A percentile compares a stretch with the other conserved stretches of the same genome.
These are phyloP conservation scores for Tuber borchii DNA, from an alignment of 495 filamentous ascomycete genomes.

Conservation along the genomic window DNA sequence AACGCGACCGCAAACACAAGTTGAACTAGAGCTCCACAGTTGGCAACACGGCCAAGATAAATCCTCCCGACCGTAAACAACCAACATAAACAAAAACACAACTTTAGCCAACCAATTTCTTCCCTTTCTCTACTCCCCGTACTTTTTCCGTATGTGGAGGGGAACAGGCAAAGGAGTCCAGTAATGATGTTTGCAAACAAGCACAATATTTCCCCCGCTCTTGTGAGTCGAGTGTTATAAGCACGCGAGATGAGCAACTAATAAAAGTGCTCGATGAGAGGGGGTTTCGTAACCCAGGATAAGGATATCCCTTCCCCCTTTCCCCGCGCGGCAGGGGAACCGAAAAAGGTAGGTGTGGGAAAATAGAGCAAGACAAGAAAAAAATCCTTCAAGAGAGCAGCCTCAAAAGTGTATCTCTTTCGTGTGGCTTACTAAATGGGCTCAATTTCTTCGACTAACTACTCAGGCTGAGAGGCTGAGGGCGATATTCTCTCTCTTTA, in stretches of 20 bases:
- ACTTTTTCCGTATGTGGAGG: background rate
- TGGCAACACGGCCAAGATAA: background rate
- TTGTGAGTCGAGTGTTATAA: slow-evolving; percentile 4
- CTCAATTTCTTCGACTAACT: background rate
- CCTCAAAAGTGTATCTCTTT: background rate
- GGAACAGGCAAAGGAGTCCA: background rate
- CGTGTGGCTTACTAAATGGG: slow-evolving; percentile 4
- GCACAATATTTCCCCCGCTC: background rate
- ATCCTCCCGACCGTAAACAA: background rate
- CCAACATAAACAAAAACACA: background rate
- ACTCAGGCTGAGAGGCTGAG: slow-evolving; percentile 1
- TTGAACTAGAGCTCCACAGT: background rate
- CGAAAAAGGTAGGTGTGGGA: slow-evolving; percentile 4
- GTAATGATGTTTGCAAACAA: background rate
- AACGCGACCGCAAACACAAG: slow-evolving; percentile 26
- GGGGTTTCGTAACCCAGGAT: slow-evolving; percentile 4
- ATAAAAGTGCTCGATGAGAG: background rate
- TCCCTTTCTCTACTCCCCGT: background rate
- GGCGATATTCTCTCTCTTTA: background rate
- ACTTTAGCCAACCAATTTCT: background rate
- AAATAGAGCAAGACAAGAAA: background rate
- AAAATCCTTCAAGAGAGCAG: background rate
- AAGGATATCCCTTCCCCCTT: background rate
- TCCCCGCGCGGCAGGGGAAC: slow-evolving; percentile 5
- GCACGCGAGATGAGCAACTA: slow-evolving; percentile 2